phyloP scores from a whole-genome alignment of 2,329 filamentous ascomycete species.

The Zopfia rhizophila region DNA sequence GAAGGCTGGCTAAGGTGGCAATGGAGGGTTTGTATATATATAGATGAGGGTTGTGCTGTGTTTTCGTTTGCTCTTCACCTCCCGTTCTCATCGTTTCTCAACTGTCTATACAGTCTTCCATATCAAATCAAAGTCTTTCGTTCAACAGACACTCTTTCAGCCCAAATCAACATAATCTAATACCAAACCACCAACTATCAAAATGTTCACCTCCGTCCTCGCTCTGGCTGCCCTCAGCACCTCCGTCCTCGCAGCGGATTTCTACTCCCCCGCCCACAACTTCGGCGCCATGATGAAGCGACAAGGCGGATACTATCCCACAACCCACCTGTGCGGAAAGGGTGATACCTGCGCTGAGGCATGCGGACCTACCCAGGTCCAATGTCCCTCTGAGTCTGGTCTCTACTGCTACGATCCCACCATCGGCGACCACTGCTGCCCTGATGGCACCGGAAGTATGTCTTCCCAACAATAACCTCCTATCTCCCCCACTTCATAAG shows the following conservation, averaged over 20 bases:
- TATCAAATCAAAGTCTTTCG: slow-evolving; percentile 17
- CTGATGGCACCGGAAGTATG: slow-evolving; percentile 67
- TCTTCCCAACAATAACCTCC: slow-evolving; percentile 27
- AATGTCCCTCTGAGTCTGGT: slow-evolving; percentile 62
- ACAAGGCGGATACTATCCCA: slow-evolving; percentile 57
- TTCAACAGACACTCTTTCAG: slow-evolving; percentile 7
- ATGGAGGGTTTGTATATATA: no score
- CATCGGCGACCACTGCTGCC: slow-evolving; percentile 67
- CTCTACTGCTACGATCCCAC: slow-evolving; percentile 69
- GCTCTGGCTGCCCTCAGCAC: slow-evolving; percentile 33
- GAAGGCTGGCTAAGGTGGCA: no score
- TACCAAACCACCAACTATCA: slow-evolving; percentile 26
- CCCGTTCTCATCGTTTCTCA: no score
- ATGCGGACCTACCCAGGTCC: slow-evolving; percentile 62
- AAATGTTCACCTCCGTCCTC: slow-evolving; percentile 41
- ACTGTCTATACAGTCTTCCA: no score
- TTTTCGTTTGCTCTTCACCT: no score
- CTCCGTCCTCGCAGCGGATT: slow-evolving; percentile 29
- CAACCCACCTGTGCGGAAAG: slow-evolving; percentile 60
- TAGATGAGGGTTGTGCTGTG: no score
- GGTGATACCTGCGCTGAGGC: slow-evolving; percentile 66
- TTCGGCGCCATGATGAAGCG: slow-evolving; percentile 55
- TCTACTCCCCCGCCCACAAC: slow-evolving; percentile 50
- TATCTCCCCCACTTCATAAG: not conserved
- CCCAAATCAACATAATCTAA: not conserved